These are phyloP conservation scores for Gastrolobium bilobum DNA, from an alignment of 306 rosid species.

Conservation along the genomic window DNA sequence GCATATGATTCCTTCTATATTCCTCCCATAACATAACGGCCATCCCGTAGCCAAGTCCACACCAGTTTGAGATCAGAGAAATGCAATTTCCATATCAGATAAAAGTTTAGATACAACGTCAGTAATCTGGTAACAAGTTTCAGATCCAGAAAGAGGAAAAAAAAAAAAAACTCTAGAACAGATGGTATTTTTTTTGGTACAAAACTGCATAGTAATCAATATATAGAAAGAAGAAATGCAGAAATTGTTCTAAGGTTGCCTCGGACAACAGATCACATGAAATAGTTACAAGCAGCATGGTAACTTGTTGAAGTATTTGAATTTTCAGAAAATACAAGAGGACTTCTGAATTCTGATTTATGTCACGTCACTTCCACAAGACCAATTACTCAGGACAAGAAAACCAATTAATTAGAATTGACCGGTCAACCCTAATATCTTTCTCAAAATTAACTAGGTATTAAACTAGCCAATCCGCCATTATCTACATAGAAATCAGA, in stretches of 20 bases:
- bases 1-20: not conserved
- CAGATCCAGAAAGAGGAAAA: not conserved
- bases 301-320: not conserved
- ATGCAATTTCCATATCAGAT: not conserved
- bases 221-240: not conserved
- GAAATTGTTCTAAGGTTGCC: not conserved
- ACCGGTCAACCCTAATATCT: not conserved
- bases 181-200: not conserved
- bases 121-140: constrained; percentile 17
- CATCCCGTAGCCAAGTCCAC: not conserved
- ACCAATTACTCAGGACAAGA: not conserved
- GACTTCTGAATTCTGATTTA: not conserved
- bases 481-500: not conserved
- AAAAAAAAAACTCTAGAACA: not conserved
- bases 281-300: not conserved
- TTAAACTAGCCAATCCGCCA: not conserved
- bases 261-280: not conserved
- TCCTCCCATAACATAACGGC: not conserved
- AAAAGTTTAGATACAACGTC: not conserved
- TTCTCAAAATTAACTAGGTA: not conserved
- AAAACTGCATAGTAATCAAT: constrained; percentile 18
- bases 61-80: not conserved
- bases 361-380: not conserved
- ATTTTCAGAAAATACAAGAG: not conserved
- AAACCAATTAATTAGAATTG: not conserved